Conservation (phyloP, 2,329 filamentous ascomycete species). For the Gnomoniopsis smithogilvyi region DNA sequence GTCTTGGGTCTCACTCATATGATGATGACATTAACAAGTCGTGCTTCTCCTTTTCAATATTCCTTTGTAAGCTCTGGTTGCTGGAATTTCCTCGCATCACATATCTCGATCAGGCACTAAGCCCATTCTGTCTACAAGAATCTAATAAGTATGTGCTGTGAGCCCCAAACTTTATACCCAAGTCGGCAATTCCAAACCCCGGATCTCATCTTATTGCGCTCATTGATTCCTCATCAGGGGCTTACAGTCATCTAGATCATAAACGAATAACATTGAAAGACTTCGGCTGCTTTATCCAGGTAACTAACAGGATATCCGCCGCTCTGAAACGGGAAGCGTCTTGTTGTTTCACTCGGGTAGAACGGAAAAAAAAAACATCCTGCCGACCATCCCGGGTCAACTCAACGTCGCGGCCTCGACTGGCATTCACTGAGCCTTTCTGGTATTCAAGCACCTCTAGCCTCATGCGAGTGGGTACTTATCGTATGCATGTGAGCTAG, state of each 20-base stretch:
- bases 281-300: not conserved
- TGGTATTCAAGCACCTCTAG: not conserved
- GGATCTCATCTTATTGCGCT: not conserved
- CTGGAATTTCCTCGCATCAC: too few species aligned
- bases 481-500: constrained; percentile 11
- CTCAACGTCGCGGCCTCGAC: constrained; percentile 4
- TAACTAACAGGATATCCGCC: not conserved
- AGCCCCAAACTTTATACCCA: not conserved
- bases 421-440: not conserved
- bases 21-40: too few species aligned
- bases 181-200: not conserved
- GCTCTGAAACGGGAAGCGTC: not conserved
- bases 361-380: not conserved
- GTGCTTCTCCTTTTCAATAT: too few species aligned
- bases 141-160: not conserved
- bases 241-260: not conserved
- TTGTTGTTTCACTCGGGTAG: constrained; percentile 5
- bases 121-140: too few species aligned
- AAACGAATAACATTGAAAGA: not conserved
- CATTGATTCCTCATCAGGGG: not conserved
- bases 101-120: too few species aligned
- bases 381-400: constrained; percentile 5
- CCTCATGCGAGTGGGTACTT: not conserved
- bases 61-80: too few species aligned
- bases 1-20: not conserved